Conservation (phyloP, 73 alveolate species). For the Paramecium sonneborni region DNA sequence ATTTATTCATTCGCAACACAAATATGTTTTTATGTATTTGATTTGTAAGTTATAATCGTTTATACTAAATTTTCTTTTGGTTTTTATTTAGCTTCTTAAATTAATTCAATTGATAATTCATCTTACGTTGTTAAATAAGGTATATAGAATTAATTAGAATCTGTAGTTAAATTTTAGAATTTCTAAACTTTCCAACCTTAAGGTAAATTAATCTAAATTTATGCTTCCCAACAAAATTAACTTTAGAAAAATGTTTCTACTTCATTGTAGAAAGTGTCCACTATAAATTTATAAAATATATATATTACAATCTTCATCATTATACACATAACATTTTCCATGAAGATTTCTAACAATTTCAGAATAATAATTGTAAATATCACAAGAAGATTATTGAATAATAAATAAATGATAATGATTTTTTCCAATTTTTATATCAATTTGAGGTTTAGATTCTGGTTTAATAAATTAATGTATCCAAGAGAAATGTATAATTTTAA, state of each 20-base stretch:
- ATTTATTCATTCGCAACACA: not conserved
- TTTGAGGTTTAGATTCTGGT: not conserved
- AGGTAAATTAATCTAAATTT: not conserved
- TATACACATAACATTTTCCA: not conserved
- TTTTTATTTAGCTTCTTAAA: not conserved
- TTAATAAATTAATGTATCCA: not conserved
- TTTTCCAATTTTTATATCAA: not conserved
- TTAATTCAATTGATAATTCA: not conserved
- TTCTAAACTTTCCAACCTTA: not conserved
- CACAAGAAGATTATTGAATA: not conserved
- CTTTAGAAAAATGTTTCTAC: not conserved
- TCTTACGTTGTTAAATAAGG: not conserved
- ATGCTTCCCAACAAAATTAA: constrained; percentile 27
- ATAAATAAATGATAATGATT: constrained; percentile 24
- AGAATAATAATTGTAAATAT: not conserved
- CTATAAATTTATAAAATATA: not conserved
- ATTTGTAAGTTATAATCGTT: not conserved
- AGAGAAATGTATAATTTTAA: not conserved
- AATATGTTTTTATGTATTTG: not conserved
- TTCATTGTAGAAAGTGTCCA: not conserved
- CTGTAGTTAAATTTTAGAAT: not conserved
- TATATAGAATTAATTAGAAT: not conserved
- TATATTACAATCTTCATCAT: not conserved
- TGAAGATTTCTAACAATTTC: not conserved
- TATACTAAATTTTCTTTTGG: not conserved